Evolutionary conservation across 2,329 filamentous ascomycete genomes (phyloP), one percentile per base, ranked within the genome.

Genomic region (Tetracladium maxilliforme): DNA sequence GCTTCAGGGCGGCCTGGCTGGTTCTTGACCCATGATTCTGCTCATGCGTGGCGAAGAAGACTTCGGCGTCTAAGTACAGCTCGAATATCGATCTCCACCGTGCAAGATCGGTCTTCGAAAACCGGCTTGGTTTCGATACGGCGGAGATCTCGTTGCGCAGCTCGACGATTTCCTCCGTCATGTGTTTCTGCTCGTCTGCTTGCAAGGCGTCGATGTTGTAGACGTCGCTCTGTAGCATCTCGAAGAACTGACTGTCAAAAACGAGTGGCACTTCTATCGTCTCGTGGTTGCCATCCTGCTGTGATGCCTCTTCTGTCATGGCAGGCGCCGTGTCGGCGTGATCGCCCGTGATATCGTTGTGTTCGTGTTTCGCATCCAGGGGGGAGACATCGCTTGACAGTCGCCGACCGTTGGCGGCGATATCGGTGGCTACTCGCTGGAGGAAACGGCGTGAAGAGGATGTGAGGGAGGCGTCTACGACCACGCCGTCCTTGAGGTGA

Each of bases 21-120:
- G 67, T 64, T 25, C 81, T 64, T 3, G 67, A 60, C 10, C 79
- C 78, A 29, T 76, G 71, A 34, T 81, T 73, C 16, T 53, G 51
- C 45, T 92, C 82, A 16, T 70, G 67, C 0, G 74, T 78, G 2
- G 79, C 82, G 45, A 90, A 90, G 52, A 92, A 92, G 16, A 92
- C 62, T 27, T 76, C 68, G 6, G 76, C 75, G 28, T 90, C 75
- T 9, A 86, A 52, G 41, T 92, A 92, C 1, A 87, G 52, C 31
- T 83, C 73, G 39, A 92, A 87, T 33, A 92, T 73, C 35, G 76
- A 64, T 24, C 83, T 69, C 83, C 83, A 92, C 19, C 64, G 64
- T 26, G 72, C 68, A 14, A 92, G 52, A 42, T 90, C 78, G 22
- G 59, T 72, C 32, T 64, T 69, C 22, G 66, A 62, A 12, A 69